These are phyloP conservation scores for Epithele typhae DNA, from an alignment of 768 basidiomycete genomes.

Conservation along the genomic window DNA sequence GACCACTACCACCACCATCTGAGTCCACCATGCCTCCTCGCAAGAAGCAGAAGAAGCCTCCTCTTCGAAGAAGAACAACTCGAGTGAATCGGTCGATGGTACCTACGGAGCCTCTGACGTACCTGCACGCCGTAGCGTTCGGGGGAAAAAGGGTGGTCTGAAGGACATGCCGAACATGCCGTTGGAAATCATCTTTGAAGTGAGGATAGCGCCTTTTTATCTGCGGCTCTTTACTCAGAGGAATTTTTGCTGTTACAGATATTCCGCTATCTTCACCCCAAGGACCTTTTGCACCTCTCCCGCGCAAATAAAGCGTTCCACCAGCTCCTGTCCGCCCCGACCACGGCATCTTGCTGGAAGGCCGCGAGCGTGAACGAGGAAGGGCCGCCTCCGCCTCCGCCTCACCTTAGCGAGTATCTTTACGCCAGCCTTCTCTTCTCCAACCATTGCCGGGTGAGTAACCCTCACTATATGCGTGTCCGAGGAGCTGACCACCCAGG, in stretches of 20 bases:
- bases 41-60: no score
- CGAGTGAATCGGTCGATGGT: no score
- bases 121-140: background rate
- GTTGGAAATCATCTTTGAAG: conserved; percentile 15
- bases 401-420: conserved; percentile 26
- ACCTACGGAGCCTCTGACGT: no score
- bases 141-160: conserved; percentile 14
- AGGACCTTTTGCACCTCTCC: conserved; percentile 38
- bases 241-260: conserved; percentile 26
- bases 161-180: conserved; percentile 15
- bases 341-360: conserved; percentile 30
- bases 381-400: conserved; percentile 24
- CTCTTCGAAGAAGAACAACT: no score
- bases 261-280: conserved; percentile 33
- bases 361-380: conserved; percentile 24
- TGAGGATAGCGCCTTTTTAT: background rate
- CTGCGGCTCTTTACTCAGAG: background rate
- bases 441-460: conserved; percentile 30
- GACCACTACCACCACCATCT: no score
- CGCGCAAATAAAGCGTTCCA: conserved; percentile 34
- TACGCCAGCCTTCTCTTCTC: conserved; percentile 37
- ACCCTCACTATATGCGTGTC: background rate
- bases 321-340: conserved; percentile 26
- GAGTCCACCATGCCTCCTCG: no score
- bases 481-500: background rate